phyloP scores from a whole-genome alignment of 495 filamentous ascomycete genomes.

The Neurospora terricola region DNA sequence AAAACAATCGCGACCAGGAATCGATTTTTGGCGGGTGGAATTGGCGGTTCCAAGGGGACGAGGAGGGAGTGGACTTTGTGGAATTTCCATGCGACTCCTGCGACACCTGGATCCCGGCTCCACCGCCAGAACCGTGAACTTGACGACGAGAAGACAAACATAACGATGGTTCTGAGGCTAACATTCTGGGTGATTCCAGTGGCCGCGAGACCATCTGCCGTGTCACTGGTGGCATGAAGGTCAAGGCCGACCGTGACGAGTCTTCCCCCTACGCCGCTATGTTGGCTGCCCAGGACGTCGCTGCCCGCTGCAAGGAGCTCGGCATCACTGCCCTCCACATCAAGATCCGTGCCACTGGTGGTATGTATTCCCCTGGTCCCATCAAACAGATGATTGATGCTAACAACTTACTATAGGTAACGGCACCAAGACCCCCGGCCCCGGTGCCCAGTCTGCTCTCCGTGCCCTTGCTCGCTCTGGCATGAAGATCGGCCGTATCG shows the following conservation, averaged over 20 bases:
- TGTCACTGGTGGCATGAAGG: conserved; percentile 99
- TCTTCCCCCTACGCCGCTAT: conserved; percentile 99
- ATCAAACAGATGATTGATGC: neutral
- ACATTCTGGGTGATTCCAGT: conserved; percentile 63
- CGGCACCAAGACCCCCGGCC: conserved; percentile 98
- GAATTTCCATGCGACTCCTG: conserved; percentile 1
- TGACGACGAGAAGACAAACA: neutral
- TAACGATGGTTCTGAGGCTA: conserved; percentile 40
- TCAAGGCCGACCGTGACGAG: conserved; percentile 99
- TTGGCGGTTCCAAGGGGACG: neutral
- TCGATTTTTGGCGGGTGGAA: conserved; percentile 1
- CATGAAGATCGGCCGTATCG: conserved; percentile 99
- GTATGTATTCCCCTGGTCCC: conserved; percentile 35
- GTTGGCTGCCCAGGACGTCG: conserved; percentile 96
- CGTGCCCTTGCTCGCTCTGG: conserved; percentile 95
- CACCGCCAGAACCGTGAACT: conserved; percentile 16
- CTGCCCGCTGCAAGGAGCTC: conserved; percentile 95
- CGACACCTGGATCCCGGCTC: conserved; percentile 11
- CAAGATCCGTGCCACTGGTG: conserved; percentile 99
- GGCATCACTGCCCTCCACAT: conserved; percentile 98
- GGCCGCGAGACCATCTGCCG: conserved; percentile 99
- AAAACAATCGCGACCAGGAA: neutral
- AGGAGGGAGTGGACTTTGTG: conserved; percentile 1
- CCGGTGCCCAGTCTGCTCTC: conserved; percentile 97
- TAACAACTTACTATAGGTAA: conserved; percentile 49